These are phyloP conservation scores for Filobasidium uniguttulatum DNA, from an alignment of 1,284 basidiomycete species.

Conservation along the genomic window DNA sequence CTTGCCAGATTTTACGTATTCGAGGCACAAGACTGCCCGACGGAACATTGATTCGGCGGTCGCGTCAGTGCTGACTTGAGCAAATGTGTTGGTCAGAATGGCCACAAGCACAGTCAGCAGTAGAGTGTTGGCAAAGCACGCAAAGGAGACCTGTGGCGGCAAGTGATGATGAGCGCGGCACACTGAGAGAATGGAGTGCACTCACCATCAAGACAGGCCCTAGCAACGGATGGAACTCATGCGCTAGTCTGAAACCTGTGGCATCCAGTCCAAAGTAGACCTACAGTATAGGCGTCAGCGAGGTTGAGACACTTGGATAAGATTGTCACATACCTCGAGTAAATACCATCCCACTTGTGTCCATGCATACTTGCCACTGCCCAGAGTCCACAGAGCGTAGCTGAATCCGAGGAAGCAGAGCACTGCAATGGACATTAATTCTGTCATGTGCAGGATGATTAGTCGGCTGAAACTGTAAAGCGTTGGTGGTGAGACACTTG, in stretches of 20 bases:
- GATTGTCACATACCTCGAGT: slow-evolving; percentile 20
- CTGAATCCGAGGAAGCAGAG: slow-evolving; percentile 66
- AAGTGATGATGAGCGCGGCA: background rate
- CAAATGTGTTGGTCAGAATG: slow-evolving; percentile 84
- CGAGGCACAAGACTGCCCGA: slow-evolving; percentile 74
- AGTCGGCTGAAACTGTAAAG: slow-evolving; percentile 17
- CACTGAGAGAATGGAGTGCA: slow-evolving; percentile 6
- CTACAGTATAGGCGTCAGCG: background rate
- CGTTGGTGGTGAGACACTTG: slow-evolving; percentile 15
- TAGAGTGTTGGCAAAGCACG: slow-evolving; percentile 69
- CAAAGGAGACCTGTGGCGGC: slow-evolving; percentile 46
- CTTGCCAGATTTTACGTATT: slow-evolving; percentile 45
- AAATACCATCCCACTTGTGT: slow-evolving; percentile 37
- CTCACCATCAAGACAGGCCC: slow-evolving; percentile 69
- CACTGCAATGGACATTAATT: slow-evolving; percentile 68
- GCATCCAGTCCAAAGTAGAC: slow-evolving; percentile 71
- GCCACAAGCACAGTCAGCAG: slow-evolving; percentile 42
- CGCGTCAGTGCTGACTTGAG: slow-evolving; percentile 79
- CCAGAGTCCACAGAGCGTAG: slow-evolving; percentile 72
- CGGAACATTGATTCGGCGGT: slow-evolving; percentile 88
- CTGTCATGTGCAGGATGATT: slow-evolving; percentile 42
- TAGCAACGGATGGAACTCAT: slow-evolving; percentile 61
- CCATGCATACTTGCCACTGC: slow-evolving; percentile 24
- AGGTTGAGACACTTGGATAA: too few species aligned
- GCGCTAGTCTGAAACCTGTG: slow-evolving; percentile 58